Evolutionary conservation across 352 stramenopile genomes (phyloP).

Genomic region (Blastocystis hominis): DNA sequence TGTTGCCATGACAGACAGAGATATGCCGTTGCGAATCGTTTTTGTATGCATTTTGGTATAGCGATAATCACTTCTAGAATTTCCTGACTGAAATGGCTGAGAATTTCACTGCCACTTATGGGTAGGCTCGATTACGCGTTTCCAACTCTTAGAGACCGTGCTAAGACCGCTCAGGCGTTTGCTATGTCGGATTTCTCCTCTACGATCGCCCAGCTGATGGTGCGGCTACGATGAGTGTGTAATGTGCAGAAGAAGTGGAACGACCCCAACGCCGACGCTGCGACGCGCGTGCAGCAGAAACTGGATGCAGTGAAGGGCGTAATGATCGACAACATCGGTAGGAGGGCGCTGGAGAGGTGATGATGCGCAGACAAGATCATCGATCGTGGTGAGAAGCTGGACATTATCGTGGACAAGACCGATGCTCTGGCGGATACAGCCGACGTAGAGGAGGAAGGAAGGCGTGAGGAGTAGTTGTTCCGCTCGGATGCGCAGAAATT

Average conservation of each 20-base stretch:
- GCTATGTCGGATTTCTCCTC: constrained; percentile 44
- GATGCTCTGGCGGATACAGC: constrained; percentile 43
- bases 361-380: constrained; percentile 79
- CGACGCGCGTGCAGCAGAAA: constrained; percentile 82
- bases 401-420: constrained; percentile 64
- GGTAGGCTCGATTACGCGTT: not conserved
- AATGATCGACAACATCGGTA: constrained; percentile 94
- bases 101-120: constrained; percentile 36
- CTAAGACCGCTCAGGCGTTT: constrained; percentile 45
- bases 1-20: constrained; percentile 19
- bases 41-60: constrained; percentile 8
- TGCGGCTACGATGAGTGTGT: not conserved
- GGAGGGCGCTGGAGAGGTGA: not conserved
- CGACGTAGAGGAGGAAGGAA: constrained; percentile 56
- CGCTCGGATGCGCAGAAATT: constrained; percentile 32
- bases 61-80: not conserved
- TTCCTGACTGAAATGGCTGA: constrained; percentile 18
- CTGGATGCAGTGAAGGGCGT: constrained; percentile 92
- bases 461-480: constrained; percentile 4
- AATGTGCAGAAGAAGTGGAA: constrained; percentile 61
- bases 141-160: not conserved
- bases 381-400: constrained; percentile 91
- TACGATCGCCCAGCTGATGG: constrained; percentile 15
- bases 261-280: constrained; percentile 79
- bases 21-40: constrained; percentile 23